Conservation (phyloP, 306 rosid species). For the Lathyrus tuberosus region DNA sequence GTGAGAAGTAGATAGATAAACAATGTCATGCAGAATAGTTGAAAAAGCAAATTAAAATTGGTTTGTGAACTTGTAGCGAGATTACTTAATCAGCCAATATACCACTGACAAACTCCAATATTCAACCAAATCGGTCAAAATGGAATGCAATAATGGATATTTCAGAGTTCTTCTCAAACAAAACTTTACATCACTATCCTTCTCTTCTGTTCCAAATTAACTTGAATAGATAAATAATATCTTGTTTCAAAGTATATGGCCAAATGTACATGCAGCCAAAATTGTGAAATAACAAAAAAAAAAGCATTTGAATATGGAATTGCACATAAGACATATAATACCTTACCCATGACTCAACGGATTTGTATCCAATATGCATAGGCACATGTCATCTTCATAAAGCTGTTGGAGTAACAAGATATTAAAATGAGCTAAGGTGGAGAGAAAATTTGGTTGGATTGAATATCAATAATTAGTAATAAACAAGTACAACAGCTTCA, state of each 20-base stretch:
- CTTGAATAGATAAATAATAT: constrained; percentile 21
- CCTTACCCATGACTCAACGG: constrained; percentile 98
- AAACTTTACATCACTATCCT: constrained; percentile 9
- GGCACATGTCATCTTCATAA: constrained; percentile 83
- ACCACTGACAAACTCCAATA: background rate
- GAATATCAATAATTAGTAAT: background rate
- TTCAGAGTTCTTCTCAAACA: constrained; percentile 4
- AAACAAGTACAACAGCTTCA: background rate
- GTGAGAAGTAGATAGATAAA: constrained; percentile 35
- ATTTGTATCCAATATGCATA: constrained; percentile 81
- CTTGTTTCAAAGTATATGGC: constrained; percentile 6
- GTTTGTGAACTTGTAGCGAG: constrained; percentile 24
- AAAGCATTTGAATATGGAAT: constrained; percentile 7
- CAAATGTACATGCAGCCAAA: constrained; percentile 18
- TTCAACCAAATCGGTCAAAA: constrained; percentile 9
- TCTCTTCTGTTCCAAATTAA: constrained; percentile 3
- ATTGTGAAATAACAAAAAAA: constrained; percentile 6
- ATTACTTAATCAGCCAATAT: constrained; percentile 18
- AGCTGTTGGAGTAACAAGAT: constrained; percentile 61
- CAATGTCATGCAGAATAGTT: constrained; percentile 15
- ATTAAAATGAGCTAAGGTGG: constrained; percentile 30
- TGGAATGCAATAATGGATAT: constrained; percentile 12
- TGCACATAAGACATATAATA: constrained; percentile 57
- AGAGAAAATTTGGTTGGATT: constrained; percentile 27
- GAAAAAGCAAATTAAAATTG: constrained; percentile 15